A percentile compares a stretch with the other conserved stretches of the same genome.
These are phyloP conservation scores for Canavalia ensiformis DNA, from an alignment of 306 rosid species.

Conservation along the genomic window DNA sequence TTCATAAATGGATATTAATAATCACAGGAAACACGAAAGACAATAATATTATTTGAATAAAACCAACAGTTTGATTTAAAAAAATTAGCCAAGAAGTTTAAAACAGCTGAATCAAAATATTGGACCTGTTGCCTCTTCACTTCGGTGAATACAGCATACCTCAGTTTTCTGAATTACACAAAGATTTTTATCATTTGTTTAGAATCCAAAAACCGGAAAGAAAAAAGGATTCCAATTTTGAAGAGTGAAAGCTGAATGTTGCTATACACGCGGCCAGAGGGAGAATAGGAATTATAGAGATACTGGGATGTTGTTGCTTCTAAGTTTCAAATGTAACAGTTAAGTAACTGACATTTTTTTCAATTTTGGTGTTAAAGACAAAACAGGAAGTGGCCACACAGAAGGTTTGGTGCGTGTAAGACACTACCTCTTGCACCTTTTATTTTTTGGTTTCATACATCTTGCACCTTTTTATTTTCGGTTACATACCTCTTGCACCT, in stretches of 20 bases:
- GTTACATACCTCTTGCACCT: too few relatives aligned
- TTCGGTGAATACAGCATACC: background rate
- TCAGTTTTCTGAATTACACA: background rate
- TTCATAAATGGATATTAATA: background rate
- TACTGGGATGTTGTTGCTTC: conserved; percentile 32
- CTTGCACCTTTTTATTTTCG: too few relatives aligned
- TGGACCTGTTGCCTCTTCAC: background rate
- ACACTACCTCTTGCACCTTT: background rate
- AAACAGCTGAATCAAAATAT: conserved; percentile 4
- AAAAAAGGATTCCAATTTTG: background rate
- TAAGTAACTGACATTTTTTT: background rate
- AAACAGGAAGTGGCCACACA: background rate
- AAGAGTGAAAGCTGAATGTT: background rate
- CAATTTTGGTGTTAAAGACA: conserved; percentile 29
- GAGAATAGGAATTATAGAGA: background rate
- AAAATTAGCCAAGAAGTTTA: background rate
- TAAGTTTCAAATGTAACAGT: conserved; percentile 17
- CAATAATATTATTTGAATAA: background rate
- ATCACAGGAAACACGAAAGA: background rate
- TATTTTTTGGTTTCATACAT: too few relatives aligned
- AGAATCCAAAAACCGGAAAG: background rate
- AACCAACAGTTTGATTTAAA: background rate
- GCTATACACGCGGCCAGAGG: background rate
- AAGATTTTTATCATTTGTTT: background rate
- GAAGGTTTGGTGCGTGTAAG: conserved; percentile 10